Conservation (phyloP, 352 stramenopile genomes). For the Plasmopara muralis region DNA sequence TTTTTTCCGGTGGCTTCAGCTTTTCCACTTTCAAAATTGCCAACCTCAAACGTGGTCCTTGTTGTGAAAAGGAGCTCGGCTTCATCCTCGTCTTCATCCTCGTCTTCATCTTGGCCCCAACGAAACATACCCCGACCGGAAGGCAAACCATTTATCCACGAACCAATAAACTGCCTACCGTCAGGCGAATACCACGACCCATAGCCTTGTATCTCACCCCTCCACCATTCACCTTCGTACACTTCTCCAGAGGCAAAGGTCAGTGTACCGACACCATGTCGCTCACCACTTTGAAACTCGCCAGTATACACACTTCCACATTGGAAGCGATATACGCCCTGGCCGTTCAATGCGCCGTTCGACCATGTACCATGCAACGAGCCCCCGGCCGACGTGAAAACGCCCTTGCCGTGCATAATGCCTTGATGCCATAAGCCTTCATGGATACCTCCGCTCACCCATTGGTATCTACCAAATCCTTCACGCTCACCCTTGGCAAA, state of each 20-base stretch:
- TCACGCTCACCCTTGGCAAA: slow-evolving; percentile 56
- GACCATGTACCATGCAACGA: slow-evolving; percentile 45
- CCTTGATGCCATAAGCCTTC: slow-evolving; percentile 52
- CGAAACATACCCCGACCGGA: slow-evolving; percentile 51
- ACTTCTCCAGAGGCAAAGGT: slow-evolving; percentile 48
- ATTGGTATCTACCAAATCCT: slow-evolving; percentile 64
- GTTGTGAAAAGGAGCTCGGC: slow-evolving; percentile 10
- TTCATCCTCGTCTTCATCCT: slow-evolving; percentile 18
- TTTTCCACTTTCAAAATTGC: slow-evolving; percentile 40
- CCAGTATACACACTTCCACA: slow-evolving; percentile 59
- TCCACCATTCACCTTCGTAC: slow-evolving; percentile 63
- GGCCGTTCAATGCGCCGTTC: slow-evolving; percentile 35
- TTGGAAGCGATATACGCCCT: slow-evolving; percentile 41
- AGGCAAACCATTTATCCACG: slow-evolving; percentile 48
- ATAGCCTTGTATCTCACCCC: slow-evolving; percentile 46
- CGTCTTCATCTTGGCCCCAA: slow-evolving; percentile 19
- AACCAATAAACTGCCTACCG: slow-evolving; percentile 44
- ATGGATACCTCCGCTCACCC: slow-evolving; percentile 60
- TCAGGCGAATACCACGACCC: slow-evolving; percentile 50
- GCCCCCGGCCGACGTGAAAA: slow-evolving; percentile 34
- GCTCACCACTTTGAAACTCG: slow-evolving; percentile 34
- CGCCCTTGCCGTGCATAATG: slow-evolving; percentile 58
- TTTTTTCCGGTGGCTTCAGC: slow-evolving; percentile 33
- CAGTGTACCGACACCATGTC: slow-evolving; percentile 51
- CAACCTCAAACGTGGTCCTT: slow-evolving; percentile 19